Evolutionary conservation across 768 basidiomycete genomes (phyloP).

Genomic region (Suillus tomentosus): DNA sequence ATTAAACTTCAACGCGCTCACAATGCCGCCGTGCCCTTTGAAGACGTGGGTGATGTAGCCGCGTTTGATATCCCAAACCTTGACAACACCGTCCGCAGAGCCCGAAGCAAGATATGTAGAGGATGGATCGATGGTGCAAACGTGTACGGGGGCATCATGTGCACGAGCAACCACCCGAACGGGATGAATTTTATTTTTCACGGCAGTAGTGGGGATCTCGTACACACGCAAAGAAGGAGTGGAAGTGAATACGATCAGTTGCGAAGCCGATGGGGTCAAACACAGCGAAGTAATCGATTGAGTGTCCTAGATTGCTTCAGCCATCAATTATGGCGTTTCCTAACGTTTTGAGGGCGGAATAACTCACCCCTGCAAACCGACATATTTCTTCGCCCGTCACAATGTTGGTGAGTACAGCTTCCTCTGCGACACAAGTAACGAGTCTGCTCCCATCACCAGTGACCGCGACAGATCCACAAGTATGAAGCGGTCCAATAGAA

Average conservation of each 20-base stretch:
- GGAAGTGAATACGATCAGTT: conserved; percentile 79
- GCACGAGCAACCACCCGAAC: conserved; percentile 78
- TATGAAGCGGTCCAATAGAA: conserved; percentile 80
- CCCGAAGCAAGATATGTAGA: conserved; percentile 94
- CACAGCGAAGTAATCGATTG: conserved; percentile 84
- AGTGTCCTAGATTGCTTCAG: conserved; percentile 60
- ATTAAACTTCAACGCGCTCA: conserved; percentile 87
- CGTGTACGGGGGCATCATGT: conserved; percentile 93
- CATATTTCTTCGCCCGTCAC: conserved; percentile 72
- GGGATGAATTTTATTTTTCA: conserved; percentile 60
- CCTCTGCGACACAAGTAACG: conserved; percentile 85
- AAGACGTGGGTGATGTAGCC: conserved; percentile 94
- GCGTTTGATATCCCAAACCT: conserved; percentile 90
- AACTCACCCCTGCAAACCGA: conserved; percentile 79
- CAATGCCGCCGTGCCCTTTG: conserved; percentile 96
- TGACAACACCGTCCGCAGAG: conserved; percentile 94
- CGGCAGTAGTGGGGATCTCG: conserved; percentile 60
- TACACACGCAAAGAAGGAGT: conserved; percentile 84
- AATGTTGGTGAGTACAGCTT: conserved; percentile 83
- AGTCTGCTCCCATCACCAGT: conserved; percentile 78
- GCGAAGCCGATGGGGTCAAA: conserved; percentile 71
- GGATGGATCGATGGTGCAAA: conserved; percentile 81
- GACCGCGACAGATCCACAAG: conserved; percentile 82
- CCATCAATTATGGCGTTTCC: conserved; percentile 3
- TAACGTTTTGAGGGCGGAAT: conserved; percentile 10